These are phyloP conservation scores for Xylariaceae sp. DNA, from an alignment of 2,329 filamentous ascomycete species.

Conservation along the genomic window DNA sequence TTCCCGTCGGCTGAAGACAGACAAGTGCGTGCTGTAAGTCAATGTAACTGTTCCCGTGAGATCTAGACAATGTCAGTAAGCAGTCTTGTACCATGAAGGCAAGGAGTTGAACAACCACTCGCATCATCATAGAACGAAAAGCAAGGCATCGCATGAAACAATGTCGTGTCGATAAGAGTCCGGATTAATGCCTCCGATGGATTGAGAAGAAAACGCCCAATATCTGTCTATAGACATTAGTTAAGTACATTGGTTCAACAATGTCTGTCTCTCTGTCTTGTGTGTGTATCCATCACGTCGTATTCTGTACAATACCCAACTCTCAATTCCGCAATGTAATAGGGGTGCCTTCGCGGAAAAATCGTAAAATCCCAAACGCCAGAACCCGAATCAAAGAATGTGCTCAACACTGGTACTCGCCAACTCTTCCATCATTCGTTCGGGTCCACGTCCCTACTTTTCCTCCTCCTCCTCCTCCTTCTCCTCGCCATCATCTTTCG, in stretches of 20 bases:
- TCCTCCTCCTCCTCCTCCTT: background rate
- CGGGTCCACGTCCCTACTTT: background rate
- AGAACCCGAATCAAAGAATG: background rate
- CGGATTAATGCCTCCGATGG: too few species aligned
- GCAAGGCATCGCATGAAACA: too few species aligned
- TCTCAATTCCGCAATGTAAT: background rate
- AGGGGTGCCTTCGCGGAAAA: background rate
- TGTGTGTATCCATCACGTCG: background rate
- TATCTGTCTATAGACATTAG: too few species aligned
- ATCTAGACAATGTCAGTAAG: too few species aligned
- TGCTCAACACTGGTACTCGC: background rate
- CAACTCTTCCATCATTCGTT: background rate
- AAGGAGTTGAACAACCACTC: too few species aligned
- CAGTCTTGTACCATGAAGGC: too few species aligned
- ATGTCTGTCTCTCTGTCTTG: too few species aligned
- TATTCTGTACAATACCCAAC: background rate
- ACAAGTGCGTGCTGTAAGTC: background rate
- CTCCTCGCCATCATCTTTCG: background rate
- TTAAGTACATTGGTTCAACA: too few species aligned
- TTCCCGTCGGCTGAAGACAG: slow-evolving; percentile 8
- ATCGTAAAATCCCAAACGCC: background rate
- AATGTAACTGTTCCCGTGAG: background rate
- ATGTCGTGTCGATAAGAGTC: too few species aligned
- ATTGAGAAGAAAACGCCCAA: too few species aligned
- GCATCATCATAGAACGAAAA: too few species aligned